A percentile compares a stretch with the other conserved stretches of the same genome.
Conservation (phyloP, 2,329 filamentous ascomycete species). For the Triangularia setosa region DNA sequence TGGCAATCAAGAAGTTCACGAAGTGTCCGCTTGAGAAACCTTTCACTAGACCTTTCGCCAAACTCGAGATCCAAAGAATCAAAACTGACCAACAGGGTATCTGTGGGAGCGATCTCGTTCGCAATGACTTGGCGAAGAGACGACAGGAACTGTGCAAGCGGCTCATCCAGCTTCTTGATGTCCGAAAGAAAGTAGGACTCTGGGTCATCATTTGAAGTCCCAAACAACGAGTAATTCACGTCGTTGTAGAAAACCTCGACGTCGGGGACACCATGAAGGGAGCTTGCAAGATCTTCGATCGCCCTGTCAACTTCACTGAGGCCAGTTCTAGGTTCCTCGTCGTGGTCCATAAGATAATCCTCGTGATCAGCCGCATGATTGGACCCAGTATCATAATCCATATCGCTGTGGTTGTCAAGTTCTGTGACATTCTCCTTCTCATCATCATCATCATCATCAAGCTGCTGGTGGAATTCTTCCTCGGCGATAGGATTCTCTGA, state of each 20-base stretch:
- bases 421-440: constrained; percentile 1
- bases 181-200: constrained; percentile 45
- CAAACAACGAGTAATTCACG: constrained; percentile 33
- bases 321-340: not conserved
- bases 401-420: not conserved
- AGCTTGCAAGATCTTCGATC: constrained; percentile 12
- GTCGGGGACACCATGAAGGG: constrained; percentile 20
- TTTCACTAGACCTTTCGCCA: constrained; percentile 34
- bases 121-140: constrained; percentile 44
- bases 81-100: constrained; percentile 50
- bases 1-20: constrained; percentile 27
- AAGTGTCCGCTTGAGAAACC: constrained; percentile 25
- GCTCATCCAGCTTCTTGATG: constrained; percentile 38
- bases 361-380: constrained; percentile 8
- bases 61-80: constrained; percentile 52
- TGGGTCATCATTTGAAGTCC: constrained; percentile 35
- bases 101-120: constrained; percentile 41
- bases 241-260: constrained; percentile 33
- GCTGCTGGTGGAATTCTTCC: not conserved
- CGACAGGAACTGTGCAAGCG: constrained; percentile 42
- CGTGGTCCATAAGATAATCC: constrained; percentile 1
- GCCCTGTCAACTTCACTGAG: constrained; percentile 24
- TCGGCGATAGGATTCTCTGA: constrained; percentile 2
- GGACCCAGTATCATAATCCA: not conserved
- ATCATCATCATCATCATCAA: constrained; percentile 1